Percentiles rank a stretch among this genome's conserved stretches.
Conservation (phyloP, 176 grass and related monocot species). For the Rhipidocladum racemiflorum region DNA sequence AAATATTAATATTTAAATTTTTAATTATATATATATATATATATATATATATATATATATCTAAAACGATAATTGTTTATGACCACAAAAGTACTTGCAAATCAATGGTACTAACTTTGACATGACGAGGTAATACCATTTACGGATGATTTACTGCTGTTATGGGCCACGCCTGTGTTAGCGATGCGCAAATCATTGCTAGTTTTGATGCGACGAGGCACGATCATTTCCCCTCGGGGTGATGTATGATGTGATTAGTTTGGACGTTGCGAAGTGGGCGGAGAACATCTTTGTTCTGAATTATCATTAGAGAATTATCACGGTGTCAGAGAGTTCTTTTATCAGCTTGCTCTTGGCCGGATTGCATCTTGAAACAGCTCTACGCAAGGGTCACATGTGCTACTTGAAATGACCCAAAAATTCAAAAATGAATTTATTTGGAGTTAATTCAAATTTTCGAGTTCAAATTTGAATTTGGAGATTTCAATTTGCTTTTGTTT, state of each 20-base stretch:
- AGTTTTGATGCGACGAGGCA: neutral
- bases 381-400: neutral
- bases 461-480: too few species aligned
- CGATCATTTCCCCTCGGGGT: neutral
- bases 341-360: neutral
- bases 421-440: too few species aligned
- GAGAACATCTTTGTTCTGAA: neutral
- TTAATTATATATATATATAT: too few species aligned
- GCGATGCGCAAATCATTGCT: neutral
- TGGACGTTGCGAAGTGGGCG: constrained; percentile 19
- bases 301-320: neutral
- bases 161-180: neutral
- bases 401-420: too few species aligned
- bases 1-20: too few species aligned
- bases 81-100: too few species aligned
- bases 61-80: too few species aligned
- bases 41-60: too few species aligned
- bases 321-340: neutral
- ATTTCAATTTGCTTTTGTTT: too few species aligned
- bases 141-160: neutral
- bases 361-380: neutral
- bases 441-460: too few species aligned
- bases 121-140: neutral
- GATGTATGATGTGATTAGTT: neutral
- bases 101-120: neutral